Evolutionary conservation across 2,329 filamentous ascomycete species (phyloP).

Genomic region (Thermomyces lanuginosus): DNA sequence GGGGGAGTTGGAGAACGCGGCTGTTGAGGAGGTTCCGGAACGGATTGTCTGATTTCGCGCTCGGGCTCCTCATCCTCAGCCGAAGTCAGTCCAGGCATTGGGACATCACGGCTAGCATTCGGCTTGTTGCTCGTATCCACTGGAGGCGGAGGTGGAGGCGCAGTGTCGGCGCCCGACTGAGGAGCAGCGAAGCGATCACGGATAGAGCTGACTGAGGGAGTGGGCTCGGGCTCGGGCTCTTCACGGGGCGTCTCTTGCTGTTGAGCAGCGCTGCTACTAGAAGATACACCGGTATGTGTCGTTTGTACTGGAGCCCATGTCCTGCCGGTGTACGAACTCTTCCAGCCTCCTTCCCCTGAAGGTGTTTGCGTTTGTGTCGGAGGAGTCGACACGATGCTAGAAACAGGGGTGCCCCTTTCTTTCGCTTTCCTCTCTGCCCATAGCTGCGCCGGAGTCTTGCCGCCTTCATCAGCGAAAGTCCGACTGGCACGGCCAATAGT

Average conservation of each 20-base stretch:
- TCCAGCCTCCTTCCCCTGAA: constrained; percentile 60
- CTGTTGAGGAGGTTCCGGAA: constrained; percentile 26
- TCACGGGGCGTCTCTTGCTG: constrained; percentile 48
- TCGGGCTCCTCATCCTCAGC: constrained; percentile 29
- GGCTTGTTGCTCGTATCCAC: constrained; percentile 53
- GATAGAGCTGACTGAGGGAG: constrained; percentile 51
- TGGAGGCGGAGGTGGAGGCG: constrained; percentile 41
- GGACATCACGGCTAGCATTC: constrained; percentile 49
- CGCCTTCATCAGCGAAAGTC: constrained; percentile 85
- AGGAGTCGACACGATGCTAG: constrained; percentile 32
- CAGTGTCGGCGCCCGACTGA: constrained; percentile 13
- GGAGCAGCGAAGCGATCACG: constrained; percentile 58
- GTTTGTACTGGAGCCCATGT: constrained; percentile 75
- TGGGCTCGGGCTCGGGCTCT: constrained; percentile 33
- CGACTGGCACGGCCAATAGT: constrained; percentile 72
- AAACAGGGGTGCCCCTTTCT: constrained; percentile 34
- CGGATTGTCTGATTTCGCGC: constrained; percentile 16
- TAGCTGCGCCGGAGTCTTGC: constrained; percentile 89
- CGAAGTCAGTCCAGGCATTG: constrained; percentile 59
- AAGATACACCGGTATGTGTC: constrained; percentile 50
- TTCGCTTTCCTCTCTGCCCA: constrained; percentile 97
- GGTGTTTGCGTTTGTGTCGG: constrained; percentile 48
- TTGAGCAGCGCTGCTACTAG: constrained; percentile 34
- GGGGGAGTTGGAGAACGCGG: constrained; percentile 36
- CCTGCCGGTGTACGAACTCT: constrained; percentile 81